Conservation (phyloP, 2,329 filamentous ascomycete genomes). For the Colletotrichum sp. region DNA sequence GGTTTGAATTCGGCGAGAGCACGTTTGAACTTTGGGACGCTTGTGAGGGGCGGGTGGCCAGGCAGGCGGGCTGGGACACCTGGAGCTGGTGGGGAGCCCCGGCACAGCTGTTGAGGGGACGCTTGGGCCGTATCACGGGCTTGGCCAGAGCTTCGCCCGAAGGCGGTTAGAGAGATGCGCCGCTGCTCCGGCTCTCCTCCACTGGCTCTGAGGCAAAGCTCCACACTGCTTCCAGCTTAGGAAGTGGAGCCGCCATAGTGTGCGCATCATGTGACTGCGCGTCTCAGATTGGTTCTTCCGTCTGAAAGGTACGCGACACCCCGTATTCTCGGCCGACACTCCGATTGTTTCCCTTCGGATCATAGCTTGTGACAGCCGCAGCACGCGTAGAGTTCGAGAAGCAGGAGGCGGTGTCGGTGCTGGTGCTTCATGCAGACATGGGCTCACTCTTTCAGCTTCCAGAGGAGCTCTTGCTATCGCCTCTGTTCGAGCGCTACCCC, state of each 20-base stretch:
- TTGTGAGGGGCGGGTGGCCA: background rate
- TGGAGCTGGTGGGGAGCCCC: background rate
- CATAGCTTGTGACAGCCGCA: background rate
- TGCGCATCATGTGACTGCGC: slow-evolving; percentile 18
- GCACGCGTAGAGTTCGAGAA: background rate
- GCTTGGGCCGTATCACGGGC: slow-evolving; percentile 8
- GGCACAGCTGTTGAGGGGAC: background rate
- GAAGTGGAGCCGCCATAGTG: background rate
- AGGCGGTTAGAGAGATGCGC: background rate
- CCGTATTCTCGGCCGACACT: background rate
- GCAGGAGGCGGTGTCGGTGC: background rate
- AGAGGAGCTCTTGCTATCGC: slow-evolving; percentile 52
- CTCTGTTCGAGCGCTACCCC: slow-evolving; percentile 55
- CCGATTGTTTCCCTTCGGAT: background rate
- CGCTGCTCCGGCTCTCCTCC: background rate
- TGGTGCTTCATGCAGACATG: slow-evolving; percentile 28
- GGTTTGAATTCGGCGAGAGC: background rate
- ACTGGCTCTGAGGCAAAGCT: background rate
- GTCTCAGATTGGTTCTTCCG: background rate
- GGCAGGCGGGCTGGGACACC: background rate
- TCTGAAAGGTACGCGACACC: background rate
- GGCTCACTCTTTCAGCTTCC: slow-evolving; percentile 54
- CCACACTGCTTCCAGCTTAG: background rate
- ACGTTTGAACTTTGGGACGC: slow-evolving; percentile 5
- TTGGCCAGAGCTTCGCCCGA: background rate